Conservation (phyloP, 2,329 filamentous ascomycete genomes). For the Pezicula neosporulosa region DNA sequence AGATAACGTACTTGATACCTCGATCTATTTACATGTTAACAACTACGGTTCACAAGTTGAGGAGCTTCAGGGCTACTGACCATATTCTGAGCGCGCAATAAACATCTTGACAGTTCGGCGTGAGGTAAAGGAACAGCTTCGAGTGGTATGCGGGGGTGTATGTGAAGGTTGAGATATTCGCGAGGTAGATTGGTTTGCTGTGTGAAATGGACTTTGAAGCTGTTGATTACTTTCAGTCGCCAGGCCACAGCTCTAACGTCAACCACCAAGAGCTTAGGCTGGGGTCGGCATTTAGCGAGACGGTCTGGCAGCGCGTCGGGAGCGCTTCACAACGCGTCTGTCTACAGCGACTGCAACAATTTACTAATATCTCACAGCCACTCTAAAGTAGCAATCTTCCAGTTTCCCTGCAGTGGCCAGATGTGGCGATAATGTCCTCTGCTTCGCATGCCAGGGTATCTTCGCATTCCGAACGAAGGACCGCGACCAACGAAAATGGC, state of each 20-base stretch:
- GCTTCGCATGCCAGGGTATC: constrained; percentile 25
- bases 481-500: constrained; percentile 22
- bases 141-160: constrained; percentile 6
- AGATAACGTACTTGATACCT: constrained; percentile 80
- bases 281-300: background rate
- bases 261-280: background rate
- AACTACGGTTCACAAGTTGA: constrained; percentile 19
- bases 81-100: constrained; percentile 99
- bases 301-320: background rate
- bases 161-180: background rate
- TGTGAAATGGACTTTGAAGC: background rate
- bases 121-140: constrained; percentile 10
- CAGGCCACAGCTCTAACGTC: background rate
- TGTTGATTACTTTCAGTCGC: background rate
- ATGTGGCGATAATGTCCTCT: constrained; percentile 29
- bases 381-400: no score
- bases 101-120: constrained; percentile 72
- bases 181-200: constrained; percentile 5
- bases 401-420: constrained; percentile 6
- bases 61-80: constrained; percentile 50
- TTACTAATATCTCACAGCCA: no score
- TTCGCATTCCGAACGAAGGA: constrained; percentile 25
- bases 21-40: constrained; percentile 64
- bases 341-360: no score
- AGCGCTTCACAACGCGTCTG: no score